Conservation (phyloP, 2,329 filamentous ascomycete genomes). For the Trichoderma semiorbis region DNA sequence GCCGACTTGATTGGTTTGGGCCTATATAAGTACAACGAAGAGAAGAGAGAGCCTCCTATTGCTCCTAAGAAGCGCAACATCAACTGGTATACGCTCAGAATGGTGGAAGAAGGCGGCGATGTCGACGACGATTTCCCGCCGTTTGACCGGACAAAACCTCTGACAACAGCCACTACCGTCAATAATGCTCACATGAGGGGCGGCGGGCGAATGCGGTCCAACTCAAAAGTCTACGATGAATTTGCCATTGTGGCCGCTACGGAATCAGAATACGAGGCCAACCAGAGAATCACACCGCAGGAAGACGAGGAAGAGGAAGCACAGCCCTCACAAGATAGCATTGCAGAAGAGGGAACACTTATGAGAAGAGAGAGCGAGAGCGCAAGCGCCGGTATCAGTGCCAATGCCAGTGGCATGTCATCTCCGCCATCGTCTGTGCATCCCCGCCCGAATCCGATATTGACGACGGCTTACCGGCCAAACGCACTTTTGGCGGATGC, state of each 20-base stretch:
- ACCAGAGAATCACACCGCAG: constrained; percentile 64
- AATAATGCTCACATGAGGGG: constrained; percentile 75
- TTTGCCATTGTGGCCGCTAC: constrained; percentile 76
- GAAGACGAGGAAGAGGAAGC: constrained; percentile 47
- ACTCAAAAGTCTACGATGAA: constrained; percentile 76
- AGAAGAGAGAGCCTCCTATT: constrained; percentile 67
- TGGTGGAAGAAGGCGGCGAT: constrained; percentile 81
- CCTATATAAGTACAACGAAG: constrained; percentile 73
- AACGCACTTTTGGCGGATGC: constrained; percentile 55
- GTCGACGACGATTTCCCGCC: constrained; percentile 83
- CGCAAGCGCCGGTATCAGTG: constrained; percentile 22
- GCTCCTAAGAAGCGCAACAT: constrained; percentile 66
- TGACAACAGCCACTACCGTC: constrained; percentile 77
- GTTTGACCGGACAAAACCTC: constrained; percentile 67
- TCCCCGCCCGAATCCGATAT: constrained; percentile 55
- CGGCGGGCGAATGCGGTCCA: constrained; percentile 56
- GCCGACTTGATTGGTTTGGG: constrained; percentile 79
- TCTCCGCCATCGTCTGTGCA: constrained; percentile 28
- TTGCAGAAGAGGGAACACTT: constrained; percentile 31
- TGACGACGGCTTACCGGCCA: constrained; percentile 57
- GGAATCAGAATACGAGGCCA: constrained; percentile 63
- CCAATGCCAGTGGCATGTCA: not conserved
- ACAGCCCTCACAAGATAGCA: constrained; percentile 30
- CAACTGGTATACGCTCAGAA: constrained; percentile 77
- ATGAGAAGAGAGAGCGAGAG: constrained; percentile 28